Evolutionary conservation across 768 basidiomycete species (phyloP).

Genomic region (Collybia sordida): DNA sequence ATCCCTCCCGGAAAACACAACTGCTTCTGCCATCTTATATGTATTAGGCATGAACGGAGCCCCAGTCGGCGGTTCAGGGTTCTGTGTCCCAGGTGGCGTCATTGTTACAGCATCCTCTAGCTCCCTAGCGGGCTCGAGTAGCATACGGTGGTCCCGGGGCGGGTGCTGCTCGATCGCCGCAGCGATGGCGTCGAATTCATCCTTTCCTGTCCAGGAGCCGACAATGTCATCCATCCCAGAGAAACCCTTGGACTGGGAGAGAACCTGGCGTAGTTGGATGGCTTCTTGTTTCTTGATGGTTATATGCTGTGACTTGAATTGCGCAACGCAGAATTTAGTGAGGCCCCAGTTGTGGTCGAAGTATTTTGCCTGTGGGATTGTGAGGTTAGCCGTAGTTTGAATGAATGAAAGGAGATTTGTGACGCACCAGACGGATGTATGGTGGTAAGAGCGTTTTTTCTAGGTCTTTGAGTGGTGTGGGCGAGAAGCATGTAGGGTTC

Average conservation of each 20-base stretch:
- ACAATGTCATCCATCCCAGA: constrained; percentile 51
- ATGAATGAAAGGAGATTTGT: background rate
- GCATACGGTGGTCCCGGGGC: constrained; percentile 31
- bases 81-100: constrained; percentile 56
- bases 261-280: constrained; percentile 48
- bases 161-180: constrained; percentile 48
- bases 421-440: constrained; percentile 69
- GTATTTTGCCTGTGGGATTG: constrained; percentile 57
- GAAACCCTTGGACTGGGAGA: constrained; percentile 65
- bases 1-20: constrained; percentile 41
- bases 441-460: constrained; percentile 68
- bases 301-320: constrained; percentile 71
- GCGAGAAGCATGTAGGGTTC: constrained; percentile 87
- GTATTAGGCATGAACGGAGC: constrained; percentile 50
- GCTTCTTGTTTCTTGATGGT: constrained; percentile 59
- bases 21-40: constrained; percentile 32
- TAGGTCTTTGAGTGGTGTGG: constrained; percentile 64
- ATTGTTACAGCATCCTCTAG: constrained; percentile 16
- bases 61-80: constrained; percentile 56
- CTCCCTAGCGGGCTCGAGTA: constrained; percentile 27
- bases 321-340: constrained; percentile 85
- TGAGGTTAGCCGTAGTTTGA: background rate
- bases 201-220: constrained; percentile 57
- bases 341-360: constrained; percentile 78
- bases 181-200: constrained; percentile 58